These are phyloP conservation scores for Porogramme epimiltina DNA, from an alignment of 1,284 basidiomycete species.

Conservation along the genomic window DNA sequence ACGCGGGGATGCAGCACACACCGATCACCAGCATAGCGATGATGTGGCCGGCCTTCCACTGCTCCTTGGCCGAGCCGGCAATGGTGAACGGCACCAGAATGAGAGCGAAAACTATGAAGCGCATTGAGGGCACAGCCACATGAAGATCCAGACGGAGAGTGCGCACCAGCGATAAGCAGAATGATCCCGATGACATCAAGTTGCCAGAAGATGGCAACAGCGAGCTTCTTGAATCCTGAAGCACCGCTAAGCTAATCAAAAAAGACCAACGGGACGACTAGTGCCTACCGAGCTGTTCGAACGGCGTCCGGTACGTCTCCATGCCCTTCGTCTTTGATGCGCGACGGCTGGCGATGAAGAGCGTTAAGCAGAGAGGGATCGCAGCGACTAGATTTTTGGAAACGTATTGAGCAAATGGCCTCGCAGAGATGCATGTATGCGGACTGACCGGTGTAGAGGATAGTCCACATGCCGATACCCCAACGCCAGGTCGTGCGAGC, in stretches of 20 bases:
- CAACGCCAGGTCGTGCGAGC: slow-evolving; percentile 36
- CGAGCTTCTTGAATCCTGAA: slow-evolving; percentile 3
- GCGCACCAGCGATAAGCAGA: slow-evolving; percentile 29
- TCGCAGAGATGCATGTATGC: too few species aligned
- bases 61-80: slow-evolving; percentile 31
- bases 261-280: too few species aligned
- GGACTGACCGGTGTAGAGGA: slow-evolving; percentile 40
- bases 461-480: slow-evolving; percentile 43
- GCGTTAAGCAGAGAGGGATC: slow-evolving; percentile 32
- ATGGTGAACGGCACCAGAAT: slow-evolving; percentile 41
- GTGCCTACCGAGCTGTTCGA: slow-evolving; percentile 10
- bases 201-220: slow-evolving; percentile 39
- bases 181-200: slow-evolving; percentile 39
- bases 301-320: background rate
- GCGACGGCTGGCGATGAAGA: slow-evolving; percentile 29
- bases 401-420: too few species aligned
- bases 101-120: slow-evolving; percentile 25
- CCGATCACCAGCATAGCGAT: slow-evolving; percentile 42
- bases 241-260: too few species aligned
- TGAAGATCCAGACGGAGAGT: too few species aligned
- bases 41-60: slow-evolving; percentile 35
- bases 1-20: slow-evolving; percentile 34
- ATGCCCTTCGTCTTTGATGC: background rate
- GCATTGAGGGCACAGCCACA: too few species aligned
- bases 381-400: slow-evolving; percentile 18